Percentiles rank a stretch among this genome's conserved stretches.
phyloP scores from a whole-genome alignment of 257 asterid genomes.

The Euphrasia confusa region DNA sequence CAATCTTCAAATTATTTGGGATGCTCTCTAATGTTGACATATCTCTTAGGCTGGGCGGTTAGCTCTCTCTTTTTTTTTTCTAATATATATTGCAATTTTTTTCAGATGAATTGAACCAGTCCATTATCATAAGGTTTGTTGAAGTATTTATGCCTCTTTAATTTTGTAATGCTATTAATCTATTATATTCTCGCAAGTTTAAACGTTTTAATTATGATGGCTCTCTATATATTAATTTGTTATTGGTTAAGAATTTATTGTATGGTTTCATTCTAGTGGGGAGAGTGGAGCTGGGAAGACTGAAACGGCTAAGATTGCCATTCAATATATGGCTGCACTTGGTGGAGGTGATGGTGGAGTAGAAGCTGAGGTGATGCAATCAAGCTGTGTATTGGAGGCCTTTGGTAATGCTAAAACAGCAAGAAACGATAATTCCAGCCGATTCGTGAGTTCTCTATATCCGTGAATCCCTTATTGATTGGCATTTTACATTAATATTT shows the following conservation, averaged over 20 bases:
- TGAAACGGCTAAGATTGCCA: slow-evolving; percentile 86
- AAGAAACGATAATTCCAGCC: slow-evolving; percentile 74
- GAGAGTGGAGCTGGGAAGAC: slow-evolving; percentile 99
- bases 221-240: slow-evolving; percentile 14
- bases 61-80: slow-evolving; percentile 19
- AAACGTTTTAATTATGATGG: neutral
- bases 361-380: slow-evolving; percentile 64
- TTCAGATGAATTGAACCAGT: slow-evolving; percentile 74
- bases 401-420: slow-evolving; percentile 96
- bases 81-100: slow-evolving; percentile 25
- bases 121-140: slow-evolving; percentile 85
- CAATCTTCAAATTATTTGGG: slow-evolving; percentile 20
- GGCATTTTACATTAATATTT: slow-evolving; percentile 19
- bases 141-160: slow-evolving; percentile 18
- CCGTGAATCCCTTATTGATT: slow-evolving; percentile 16
- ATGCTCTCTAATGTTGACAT: slow-evolving; percentile 22
- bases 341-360: slow-evolving; percentile 69
- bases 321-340: slow-evolving; percentile 83
- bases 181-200: neutral
- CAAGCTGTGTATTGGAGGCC: slow-evolving; percentile 84
- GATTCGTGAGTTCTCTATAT: slow-evolving; percentile 67
- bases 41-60: slow-evolving; percentile 14
- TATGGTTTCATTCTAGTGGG: slow-evolving; percentile 55
- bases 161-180: neutral
- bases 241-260: slow-evolving; percentile 18